Evolutionary conservation across 2,329 filamentous ascomycete species (phyloP), one percentile per base, ranked within the genome.

Genomic region (Atkinsonella texensis): DNA sequence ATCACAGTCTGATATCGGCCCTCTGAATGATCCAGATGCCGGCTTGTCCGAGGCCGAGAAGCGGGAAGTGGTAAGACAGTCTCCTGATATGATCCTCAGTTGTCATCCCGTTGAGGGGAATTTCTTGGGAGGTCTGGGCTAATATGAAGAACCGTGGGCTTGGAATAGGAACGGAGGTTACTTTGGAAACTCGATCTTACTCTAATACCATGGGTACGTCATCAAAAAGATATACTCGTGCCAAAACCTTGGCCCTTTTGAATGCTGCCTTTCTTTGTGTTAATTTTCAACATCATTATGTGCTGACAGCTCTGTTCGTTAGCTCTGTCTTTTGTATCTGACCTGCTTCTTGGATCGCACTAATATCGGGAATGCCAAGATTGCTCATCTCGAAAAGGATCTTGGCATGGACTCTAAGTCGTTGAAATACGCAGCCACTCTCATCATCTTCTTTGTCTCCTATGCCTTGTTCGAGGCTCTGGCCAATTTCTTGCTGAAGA

Each of bases 381-480:
- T 83, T 53, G 77, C 76, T 23, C 69, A 73, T 48, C 66, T 81
- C 12, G 47, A 53, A 17, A 56, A 45, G 4, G 56, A 59, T 11
- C 57, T 67, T 31, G 57, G 73, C 11, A 81, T 85, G 52, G 69
- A 93, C 15, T 57, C 76, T 73, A 75, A 74, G 0, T 74, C 76
- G 2, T 67, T 73, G 6, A 73, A 85, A 61, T 95, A 89, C 70
- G 90, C 90, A 64, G 74, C 78, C 20, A 79, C 83, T 0, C 73
- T 95, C 8, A 87, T 85, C 35, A 84, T 94, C 58, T 95, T 95
- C 71, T 95, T 94, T 70, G 75, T 94, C 48, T 89, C 85, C 0
- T 95, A 95, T 64, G 77, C 86, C 2, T 68, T 89, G 35, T 89
- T 88, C 56, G 88, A 93, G 64, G 81, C 82, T 0, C 60, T 89